Percentiles rank a stretch among this genome's conserved stretches.
Evolutionary conservation across 179 eudicot species (phyloP).

Genomic region (Beta corolliflora): DNA sequence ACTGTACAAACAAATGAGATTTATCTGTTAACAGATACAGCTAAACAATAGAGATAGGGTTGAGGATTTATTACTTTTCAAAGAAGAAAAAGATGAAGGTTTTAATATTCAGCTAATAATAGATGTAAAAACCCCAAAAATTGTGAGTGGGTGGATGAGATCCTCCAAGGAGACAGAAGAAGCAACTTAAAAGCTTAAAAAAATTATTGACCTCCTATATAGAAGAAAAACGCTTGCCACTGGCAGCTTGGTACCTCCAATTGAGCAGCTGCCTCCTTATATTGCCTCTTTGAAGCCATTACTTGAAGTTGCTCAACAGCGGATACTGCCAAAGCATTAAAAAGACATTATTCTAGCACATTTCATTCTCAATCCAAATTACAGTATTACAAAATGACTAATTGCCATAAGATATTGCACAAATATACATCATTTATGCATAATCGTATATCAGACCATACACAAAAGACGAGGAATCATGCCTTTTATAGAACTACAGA

Average conservation of each 20-base stretch:
- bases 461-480: not conserved
- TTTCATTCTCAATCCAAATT: slow-evolving; percentile 4
- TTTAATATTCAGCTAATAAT: not conserved
- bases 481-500: not conserved
- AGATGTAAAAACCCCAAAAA: not conserved
- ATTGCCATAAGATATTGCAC: not conserved
- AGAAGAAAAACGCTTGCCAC: slow-evolving; percentile 27
- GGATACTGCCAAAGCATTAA: slow-evolving; percentile 61
- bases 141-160: not conserved
- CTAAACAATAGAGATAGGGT: not conserved
- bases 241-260: slow-evolving; percentile 68
- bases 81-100: not conserved
- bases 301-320: slow-evolving; percentile 98
- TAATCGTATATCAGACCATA: not conserved
- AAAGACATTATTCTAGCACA: not conserved
- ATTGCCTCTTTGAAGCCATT: slow-evolving; percentile 97
- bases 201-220: slow-evolving; percentile 26
- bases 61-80: no score
- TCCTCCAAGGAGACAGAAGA: not conserved
- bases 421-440: not conserved
- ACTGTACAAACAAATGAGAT: not conserved
- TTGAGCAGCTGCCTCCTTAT: slow-evolving; percentile 97
- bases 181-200: slow-evolving; percentile 8
- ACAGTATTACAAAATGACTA: not conserved
- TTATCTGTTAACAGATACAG: not conserved